phyloP scores from a whole-genome alignment of 768 basidiomycete genomes.

The Tulasnella sp. region DNA sequence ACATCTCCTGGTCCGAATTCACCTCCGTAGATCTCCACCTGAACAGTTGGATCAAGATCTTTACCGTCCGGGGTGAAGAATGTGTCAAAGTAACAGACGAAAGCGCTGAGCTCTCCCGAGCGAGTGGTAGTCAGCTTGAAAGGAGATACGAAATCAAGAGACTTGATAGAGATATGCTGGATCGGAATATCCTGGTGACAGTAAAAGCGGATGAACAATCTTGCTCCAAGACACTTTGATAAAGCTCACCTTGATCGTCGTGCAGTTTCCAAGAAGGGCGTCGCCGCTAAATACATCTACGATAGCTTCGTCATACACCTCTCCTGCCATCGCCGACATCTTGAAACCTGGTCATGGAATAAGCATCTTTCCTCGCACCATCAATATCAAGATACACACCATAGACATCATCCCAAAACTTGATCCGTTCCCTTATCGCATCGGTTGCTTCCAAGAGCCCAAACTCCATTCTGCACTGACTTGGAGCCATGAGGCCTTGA shows the following conservation, averaged over 20 bases:
- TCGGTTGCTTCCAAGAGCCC: conserved; percentile 64
- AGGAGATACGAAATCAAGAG: conserved; percentile 65
- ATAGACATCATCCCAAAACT: conserved; percentile 86
- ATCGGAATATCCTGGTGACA: conserved; percentile 61
- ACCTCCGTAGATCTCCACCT: conserved; percentile 30
- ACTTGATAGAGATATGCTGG: conserved; percentile 44
- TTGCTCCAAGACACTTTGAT: neutral
- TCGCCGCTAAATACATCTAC: conserved; percentile 64
- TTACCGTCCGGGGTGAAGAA: conserved; percentile 63
- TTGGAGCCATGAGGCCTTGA: conserved; percentile 75
- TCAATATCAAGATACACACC: conserved; percentile 35
- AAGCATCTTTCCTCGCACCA: neutral
- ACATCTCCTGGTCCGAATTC: conserved; percentile 19
- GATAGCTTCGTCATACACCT: conserved; percentile 67
- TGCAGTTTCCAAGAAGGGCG: conserved; percentile 50
- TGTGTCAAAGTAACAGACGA: conserved; percentile 89
- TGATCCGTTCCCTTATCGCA: conserved; percentile 65
- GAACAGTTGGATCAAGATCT: conserved; percentile 38
- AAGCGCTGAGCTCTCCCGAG: conserved; percentile 48
- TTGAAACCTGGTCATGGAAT: conserved; percentile 56
- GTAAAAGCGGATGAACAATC: neutral
- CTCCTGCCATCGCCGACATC: conserved; percentile 64
- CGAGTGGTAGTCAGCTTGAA: conserved; percentile 54
- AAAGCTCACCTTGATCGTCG: conserved; percentile 47
- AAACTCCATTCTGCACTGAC: conserved; percentile 77